Evolutionary conservation across 768 basidiomycete genomes (phyloP).

Genomic region (Hypholoma fasciculare): DNA sequence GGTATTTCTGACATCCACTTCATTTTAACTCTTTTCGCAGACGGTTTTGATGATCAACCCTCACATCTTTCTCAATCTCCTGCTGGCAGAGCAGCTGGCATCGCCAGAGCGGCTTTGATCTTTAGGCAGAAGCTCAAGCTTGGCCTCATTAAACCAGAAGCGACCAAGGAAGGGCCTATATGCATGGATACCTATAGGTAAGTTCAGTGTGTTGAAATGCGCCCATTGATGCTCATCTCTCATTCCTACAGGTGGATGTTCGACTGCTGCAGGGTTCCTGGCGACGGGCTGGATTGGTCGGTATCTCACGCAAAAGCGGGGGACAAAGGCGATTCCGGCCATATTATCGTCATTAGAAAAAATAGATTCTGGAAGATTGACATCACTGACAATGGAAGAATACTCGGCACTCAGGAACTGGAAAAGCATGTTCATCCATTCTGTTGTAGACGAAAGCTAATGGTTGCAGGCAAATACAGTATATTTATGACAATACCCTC

Average conservation of each 20-base stretch:
- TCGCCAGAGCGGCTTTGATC: slow-evolving; percentile 70
- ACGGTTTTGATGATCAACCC: slow-evolving; percentile 76
- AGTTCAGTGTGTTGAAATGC: slow-evolving; percentile 6
- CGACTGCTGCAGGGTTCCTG: slow-evolving; percentile 83
- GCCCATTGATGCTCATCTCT: not conserved
- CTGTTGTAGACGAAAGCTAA: not conserved
- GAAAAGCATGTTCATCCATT: slow-evolving; percentile 45
- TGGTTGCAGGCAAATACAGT: slow-evolving; percentile 59
- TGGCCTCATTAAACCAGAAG: slow-evolving; percentile 66
- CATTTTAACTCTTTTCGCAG: slow-evolving; percentile 33
- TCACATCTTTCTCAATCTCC: slow-evolving; percentile 56
- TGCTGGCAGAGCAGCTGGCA: slow-evolving; percentile 66
- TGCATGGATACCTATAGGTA: slow-evolving; percentile 91
- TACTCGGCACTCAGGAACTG: slow-evolving; percentile 66
- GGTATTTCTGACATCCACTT: not conserved
- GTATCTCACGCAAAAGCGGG: slow-evolving; percentile 60
- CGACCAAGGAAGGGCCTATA: slow-evolving; percentile 64
- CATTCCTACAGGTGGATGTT: slow-evolving; percentile 77
- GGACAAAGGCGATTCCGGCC: slow-evolving; percentile 64
- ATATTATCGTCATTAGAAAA: slow-evolving; percentile 84
- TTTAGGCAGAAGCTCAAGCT: slow-evolving; percentile 71
- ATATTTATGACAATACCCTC: slow-evolving; percentile 67
- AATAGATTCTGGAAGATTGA: slow-evolving; percentile 85
- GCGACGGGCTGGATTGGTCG: slow-evolving; percentile 78
- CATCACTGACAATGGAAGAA: slow-evolving; percentile 49